These are phyloP conservation scores for Globisporangium barbulae DNA, from an alignment of 352 stramenopile species.

Conservation along the genomic window DNA sequence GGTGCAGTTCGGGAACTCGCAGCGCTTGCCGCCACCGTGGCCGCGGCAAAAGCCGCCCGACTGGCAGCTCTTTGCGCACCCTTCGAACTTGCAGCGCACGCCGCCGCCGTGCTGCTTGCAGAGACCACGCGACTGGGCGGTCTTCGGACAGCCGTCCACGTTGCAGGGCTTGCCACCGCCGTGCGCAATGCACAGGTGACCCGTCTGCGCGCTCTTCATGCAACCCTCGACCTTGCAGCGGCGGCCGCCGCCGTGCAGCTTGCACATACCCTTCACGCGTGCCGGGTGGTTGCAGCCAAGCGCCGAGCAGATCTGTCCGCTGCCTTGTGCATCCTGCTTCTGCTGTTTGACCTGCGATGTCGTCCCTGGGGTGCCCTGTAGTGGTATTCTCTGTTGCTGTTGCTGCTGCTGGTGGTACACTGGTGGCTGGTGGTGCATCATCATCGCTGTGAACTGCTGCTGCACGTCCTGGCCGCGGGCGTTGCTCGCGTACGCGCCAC, in stretches of 20 bases:
- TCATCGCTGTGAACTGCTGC: constrained; percentile 55
- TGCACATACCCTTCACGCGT: constrained; percentile 85
- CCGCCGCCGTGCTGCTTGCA: constrained; percentile 86
- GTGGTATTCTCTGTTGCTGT: constrained; percentile 34
- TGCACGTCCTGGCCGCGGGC: constrained; percentile 18
- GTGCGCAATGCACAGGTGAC: constrained; percentile 82
- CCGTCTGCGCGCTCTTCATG: constrained; percentile 86
- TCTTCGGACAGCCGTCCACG: constrained; percentile 83
- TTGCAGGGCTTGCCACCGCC: constrained; percentile 83
- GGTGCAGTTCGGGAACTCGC: constrained; percentile 78
- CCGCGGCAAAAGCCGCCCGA: constrained; percentile 82
- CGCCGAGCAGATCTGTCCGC: constrained; percentile 66
- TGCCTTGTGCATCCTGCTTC: constrained; percentile 44
- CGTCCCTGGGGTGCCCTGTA: constrained; percentile 34
- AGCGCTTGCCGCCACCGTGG: constrained; percentile 82
- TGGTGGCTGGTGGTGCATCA: constrained; percentile 53
- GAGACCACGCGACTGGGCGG: constrained; percentile 75
- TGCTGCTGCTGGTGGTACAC: constrained; percentile 21
- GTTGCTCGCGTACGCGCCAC: constrained; percentile 22
- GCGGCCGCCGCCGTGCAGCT: constrained; percentile 72
- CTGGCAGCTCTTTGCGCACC: constrained; percentile 85
- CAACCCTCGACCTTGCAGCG: constrained; percentile 86
- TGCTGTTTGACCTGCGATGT: constrained; percentile 55
- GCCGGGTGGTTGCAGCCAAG: constrained; percentile 77
- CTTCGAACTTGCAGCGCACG: constrained; percentile 84